A percentile compares a stretch with the other conserved stretches of the same genome.
phyloP scores from a whole-genome alignment of 768 basidiomycete species.

The Roridomyces roridus region DNA sequence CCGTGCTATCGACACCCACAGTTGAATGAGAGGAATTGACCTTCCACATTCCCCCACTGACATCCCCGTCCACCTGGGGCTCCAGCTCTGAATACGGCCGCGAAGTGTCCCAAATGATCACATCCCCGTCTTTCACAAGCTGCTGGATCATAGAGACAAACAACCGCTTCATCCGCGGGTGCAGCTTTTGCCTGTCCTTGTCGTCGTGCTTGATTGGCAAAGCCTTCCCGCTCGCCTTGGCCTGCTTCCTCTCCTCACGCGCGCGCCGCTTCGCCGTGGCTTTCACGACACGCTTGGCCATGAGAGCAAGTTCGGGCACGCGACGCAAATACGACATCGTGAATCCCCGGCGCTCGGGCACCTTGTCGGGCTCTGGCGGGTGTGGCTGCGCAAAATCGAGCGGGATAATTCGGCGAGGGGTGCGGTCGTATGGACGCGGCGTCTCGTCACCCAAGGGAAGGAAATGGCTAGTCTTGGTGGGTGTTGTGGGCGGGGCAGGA shows the following conservation, averaged over 20 bases:
- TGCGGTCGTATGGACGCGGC: constrained; percentile 31
- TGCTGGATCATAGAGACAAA: constrained; percentile 70
- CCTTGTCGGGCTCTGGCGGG: background rate
- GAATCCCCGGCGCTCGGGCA: constrained; percentile 49
- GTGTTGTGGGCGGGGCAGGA: constrained; percentile 33
- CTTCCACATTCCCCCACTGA: constrained; percentile 56
- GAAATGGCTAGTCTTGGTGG: constrained; percentile 39
- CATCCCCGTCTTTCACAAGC: constrained; percentile 73
- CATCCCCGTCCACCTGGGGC: constrained; percentile 16
- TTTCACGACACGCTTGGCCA: constrained; percentile 69
- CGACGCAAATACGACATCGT: constrained; percentile 79
- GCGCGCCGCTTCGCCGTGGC: constrained; percentile 63
- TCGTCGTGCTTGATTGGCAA: constrained; percentile 3
- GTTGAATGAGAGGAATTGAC: constrained; percentile 35
- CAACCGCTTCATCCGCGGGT: constrained; percentile 66
- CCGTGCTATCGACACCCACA: constrained; percentile 32
- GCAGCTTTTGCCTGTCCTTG: constrained; percentile 33
- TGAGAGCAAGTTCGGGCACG: constrained; percentile 70
- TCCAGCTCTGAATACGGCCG: constrained; percentile 36
- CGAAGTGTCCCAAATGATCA: constrained; percentile 74
- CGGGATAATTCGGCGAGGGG: constrained; percentile 34
- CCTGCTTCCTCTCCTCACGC: constrained; percentile 53
- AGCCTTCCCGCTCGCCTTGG: constrained; percentile 33
- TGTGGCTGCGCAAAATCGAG: constrained; percentile 13
- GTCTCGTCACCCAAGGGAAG: constrained; percentile 27